These are phyloP conservation scores for Chara braunii DNA, from an alignment of 139 green algal species.

Conservation along the genomic window DNA sequence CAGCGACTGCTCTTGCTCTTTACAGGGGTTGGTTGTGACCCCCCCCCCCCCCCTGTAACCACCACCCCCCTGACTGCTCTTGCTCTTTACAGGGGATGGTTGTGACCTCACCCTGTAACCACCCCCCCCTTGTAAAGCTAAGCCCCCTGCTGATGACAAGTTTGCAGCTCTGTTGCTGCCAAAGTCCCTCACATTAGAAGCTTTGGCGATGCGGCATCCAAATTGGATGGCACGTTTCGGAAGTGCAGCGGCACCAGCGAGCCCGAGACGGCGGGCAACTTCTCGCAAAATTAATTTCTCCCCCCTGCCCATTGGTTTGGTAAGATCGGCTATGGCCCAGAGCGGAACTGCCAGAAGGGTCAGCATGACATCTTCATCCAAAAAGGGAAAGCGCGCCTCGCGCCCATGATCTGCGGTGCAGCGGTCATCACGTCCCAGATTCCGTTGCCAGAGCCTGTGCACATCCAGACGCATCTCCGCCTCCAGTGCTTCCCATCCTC, in stretches of 20 bases:
- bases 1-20: too few species aligned
- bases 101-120: too few species aligned
- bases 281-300: constrained; percentile 82
- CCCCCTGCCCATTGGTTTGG: constrained; percentile 47
- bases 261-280: constrained; percentile 51
- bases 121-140: too few species aligned
- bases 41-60: too few species aligned
- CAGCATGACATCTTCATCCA: constrained; percentile 76
- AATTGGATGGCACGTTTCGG: constrained; percentile 84
- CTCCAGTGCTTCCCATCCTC: constrained; percentile 40
- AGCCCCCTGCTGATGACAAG: constrained; percentile 39
- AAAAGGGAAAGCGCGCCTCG: constrained; percentile 75
- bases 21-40: too few species aligned
- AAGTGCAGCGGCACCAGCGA: constrained; percentile 54
- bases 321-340: constrained; percentile 25
- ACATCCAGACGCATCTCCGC: constrained; percentile 77
- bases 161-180: constrained; percentile 78
- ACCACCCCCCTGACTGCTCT: too few species aligned
- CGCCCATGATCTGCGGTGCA: constrained; percentile 69
- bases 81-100: too few species aligned
- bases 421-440: constrained; percentile 86
- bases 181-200: constrained; percentile 68
- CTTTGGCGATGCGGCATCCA: constrained; percentile 72
- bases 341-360: constrained; percentile 42
- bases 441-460: constrained; percentile 74